phyloP scores from a whole-genome alignment of 805 yeast species.

The Gaillardinia entomophila region DNA sequence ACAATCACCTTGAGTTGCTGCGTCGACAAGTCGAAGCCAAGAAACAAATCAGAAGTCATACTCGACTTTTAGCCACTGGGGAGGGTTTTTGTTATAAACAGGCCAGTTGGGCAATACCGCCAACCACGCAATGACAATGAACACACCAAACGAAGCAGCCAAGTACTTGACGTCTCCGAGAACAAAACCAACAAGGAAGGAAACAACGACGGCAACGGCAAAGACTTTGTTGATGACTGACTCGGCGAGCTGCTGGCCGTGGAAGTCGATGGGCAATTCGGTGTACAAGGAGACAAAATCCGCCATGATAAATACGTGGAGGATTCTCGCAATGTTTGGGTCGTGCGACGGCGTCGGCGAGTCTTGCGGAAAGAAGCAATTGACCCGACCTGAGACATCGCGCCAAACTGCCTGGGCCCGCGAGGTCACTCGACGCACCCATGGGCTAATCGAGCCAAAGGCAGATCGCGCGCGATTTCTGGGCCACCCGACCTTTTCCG shows the following conservation, averaged over 20 bases:
- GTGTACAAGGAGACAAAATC: slow-evolving; percentile 10
- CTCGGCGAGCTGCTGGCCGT: slow-evolving; percentile 46
- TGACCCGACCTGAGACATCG: too few relatives aligned
- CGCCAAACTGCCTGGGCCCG: too few relatives aligned
- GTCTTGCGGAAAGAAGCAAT: too few relatives aligned
- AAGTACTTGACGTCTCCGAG: slow-evolving; percentile 39
- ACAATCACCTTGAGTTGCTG: slow-evolving; percentile 81
- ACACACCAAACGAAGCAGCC: slow-evolving; percentile 31
- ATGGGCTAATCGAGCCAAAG: background rate
- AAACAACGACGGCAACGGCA: slow-evolving; percentile 25
- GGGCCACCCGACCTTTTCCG: background rate
- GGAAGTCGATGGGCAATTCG: slow-evolving; percentile 43
- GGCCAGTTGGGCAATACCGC: slow-evolving; percentile 56
- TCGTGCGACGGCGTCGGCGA: too few relatives aligned
- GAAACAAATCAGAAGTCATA: slow-evolving; percentile 23
- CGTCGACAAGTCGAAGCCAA: slow-evolving; percentile 86
- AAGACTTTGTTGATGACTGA: slow-evolving; percentile 17
- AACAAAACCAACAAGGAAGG: slow-evolving; percentile 45
- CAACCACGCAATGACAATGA: slow-evolving; percentile 23
- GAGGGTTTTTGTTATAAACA: slow-evolving; percentile 43
- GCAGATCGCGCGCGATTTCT: slow-evolving; percentile 1
- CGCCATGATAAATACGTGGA: too few relatives aligned
- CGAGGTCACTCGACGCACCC: too few relatives aligned
- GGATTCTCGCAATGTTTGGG: too few relatives aligned
- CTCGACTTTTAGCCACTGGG: slow-evolving; percentile 40